Evolutionary conservation across 1,284 basidiomycete genomes (phyloP), one percentile per base, ranked within the genome.

Genomic region (Heterobasidion parviporum): DNA sequence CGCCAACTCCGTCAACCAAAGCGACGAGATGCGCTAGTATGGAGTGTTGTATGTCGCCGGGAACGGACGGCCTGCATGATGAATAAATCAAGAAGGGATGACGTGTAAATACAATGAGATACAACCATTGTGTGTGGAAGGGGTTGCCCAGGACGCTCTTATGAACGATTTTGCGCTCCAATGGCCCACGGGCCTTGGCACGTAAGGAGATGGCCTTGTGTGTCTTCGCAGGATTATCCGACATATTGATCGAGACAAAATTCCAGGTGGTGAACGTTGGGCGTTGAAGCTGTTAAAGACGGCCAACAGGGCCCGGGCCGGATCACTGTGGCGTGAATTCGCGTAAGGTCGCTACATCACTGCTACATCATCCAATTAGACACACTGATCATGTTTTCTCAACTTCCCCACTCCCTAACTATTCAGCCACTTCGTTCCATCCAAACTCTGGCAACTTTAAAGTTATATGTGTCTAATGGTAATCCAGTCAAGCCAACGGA

Each of bases 81-180:
- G 51, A 52, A 44, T 59, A 34, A 35, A 52, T 49, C 20, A 54
- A 44, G 44, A 52, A 57, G 26, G 54, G 47, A 43, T 14, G 14
- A 34, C 38, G 16, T 33, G 36, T 16, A 35, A 20, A 20, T 47
- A 49, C 46, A 46, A 20, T 54, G 57, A 46, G 26, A 48, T 52
- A 45, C 54, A 65, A 89, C 88, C 89, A 92, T 66, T 71, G 67
- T n/a, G 90, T 73, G 20, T 79, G 76, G 62, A 87, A 85, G 1
- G 89, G 88, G 60, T 80, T 89, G 54, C 84, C 82, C 16, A 91
- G 70, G 1, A 86, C 83, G 57, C 78, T 78, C 60, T 82, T 89
- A 70, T 82, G 88, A 0, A 83, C 80, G 1, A 73, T 69, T 63
- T 82, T 89, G 34, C 74, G 69, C 48, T 80, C 73, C 55, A 62